Conservation (phyloP, 805 yeast species). For the Wickerhamomyces chaumierensis region DNA sequence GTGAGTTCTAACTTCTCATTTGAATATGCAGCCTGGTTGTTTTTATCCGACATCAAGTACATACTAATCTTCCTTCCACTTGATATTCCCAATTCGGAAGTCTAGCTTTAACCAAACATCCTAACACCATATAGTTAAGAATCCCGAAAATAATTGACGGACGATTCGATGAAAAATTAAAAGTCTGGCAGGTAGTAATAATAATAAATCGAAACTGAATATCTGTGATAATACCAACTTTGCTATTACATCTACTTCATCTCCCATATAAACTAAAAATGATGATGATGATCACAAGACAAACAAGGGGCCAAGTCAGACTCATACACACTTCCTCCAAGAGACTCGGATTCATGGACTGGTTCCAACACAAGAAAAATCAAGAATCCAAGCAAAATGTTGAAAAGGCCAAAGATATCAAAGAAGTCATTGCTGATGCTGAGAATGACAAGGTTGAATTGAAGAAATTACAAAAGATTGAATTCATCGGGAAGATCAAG, state of each 20-base stretch:
- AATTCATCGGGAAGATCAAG: slow-evolving; percentile 17
- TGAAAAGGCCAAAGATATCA: slow-evolving; percentile 12
- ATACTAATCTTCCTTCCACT: too few relatives aligned
- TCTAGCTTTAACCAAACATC: slow-evolving; percentile 2
- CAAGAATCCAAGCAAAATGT: slow-evolving; percentile 12
- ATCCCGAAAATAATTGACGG: too few relatives aligned
- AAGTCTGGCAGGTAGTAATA: background rate
- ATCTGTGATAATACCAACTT: too few relatives aligned
- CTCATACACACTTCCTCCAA: slow-evolving; percentile 17
- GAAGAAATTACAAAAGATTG: slow-evolving; percentile 14
- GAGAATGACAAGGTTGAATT: slow-evolving; percentile 20
- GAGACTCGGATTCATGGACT: slow-evolving; percentile 24
- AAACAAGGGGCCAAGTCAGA: slow-evolving; percentile 6
- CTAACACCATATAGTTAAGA: background rate
- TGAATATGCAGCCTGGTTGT: too few relatives aligned
- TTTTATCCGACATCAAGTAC: too few relatives aligned
- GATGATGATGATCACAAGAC: slow-evolving; percentile 5
- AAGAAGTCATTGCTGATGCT: slow-evolving; percentile 24
- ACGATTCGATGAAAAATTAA: background rate
- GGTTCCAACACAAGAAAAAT: slow-evolving; percentile 26
- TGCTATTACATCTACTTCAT: too few relatives aligned
- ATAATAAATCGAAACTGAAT: too few relatives aligned
- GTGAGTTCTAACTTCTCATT: too few relatives aligned
- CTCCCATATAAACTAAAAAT: too few relatives aligned
- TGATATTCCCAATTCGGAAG: slow-evolving; percentile 8